Conservation (phyloP, 2,329 filamentous ascomycete genomes). For the Laburnicola sp. region DNA sequence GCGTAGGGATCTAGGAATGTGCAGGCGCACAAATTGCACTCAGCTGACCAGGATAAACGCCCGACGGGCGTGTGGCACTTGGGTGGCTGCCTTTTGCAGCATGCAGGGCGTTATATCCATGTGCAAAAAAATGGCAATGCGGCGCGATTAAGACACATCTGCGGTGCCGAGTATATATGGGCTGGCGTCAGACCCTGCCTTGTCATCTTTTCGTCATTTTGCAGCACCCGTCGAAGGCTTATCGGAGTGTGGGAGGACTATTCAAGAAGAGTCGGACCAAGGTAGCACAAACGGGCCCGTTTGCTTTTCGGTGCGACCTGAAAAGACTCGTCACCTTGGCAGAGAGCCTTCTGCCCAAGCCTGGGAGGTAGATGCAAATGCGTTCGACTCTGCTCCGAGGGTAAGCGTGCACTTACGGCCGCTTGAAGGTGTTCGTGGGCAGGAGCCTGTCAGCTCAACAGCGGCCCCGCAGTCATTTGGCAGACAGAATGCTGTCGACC, state of each 20-base stretch:
- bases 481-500: neutral
- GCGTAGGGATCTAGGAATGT: neutral
- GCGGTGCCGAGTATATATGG: conserved; percentile 6
- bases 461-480: conserved; percentile 1
- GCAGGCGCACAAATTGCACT: neutral
- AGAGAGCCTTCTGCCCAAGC: neutral
- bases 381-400: neutral
- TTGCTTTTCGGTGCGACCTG: neutral
- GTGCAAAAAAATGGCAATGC: conserved; percentile 6
- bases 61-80: no score
- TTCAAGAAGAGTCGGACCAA: neutral
- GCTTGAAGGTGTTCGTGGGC: neutral
- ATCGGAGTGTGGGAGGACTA: neutral
- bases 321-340: neutral
- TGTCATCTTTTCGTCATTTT: conserved; percentile 1
- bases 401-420: neutral
- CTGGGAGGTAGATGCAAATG: neutral
- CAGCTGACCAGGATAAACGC: no score
- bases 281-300: neutral
- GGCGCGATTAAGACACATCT: conserved; percentile 1
- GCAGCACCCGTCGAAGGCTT: neutral
- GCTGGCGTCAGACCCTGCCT: neutral
- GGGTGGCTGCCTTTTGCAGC: neutral
- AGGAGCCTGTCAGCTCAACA: neutral
- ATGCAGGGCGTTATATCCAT: neutral